Evolutionary conservation across 208 protist genomes (phyloP).

Genomic region (Trypanosoma theileri): DNA sequence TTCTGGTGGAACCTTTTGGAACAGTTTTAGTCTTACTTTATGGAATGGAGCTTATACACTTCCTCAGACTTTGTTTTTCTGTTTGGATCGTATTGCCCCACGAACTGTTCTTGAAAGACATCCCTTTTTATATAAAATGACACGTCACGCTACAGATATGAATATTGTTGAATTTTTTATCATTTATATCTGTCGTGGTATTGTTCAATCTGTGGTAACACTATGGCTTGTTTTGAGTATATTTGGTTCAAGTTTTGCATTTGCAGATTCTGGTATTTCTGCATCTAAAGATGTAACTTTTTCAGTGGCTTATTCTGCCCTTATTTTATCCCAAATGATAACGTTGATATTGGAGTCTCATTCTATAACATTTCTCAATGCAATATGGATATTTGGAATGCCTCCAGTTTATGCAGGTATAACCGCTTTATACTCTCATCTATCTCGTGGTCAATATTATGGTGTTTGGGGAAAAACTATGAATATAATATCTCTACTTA

Average conservation of each 20-base stretch:
- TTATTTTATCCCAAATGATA: conserved; percentile 86
- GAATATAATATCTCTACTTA: conserved; percentile 34
- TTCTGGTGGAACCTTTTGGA: conserved; percentile 90
- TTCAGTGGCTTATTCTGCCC: conserved; percentile 80
- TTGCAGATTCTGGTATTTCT: conserved; percentile 30
- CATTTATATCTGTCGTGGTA: conserved; percentile 64
- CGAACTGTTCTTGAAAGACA: conserved; percentile 68
- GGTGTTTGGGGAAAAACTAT: conserved; percentile 59
- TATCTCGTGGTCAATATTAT: conserved; percentile 51
- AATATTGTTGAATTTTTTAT: conserved; percentile 66
- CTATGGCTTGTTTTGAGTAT: conserved; percentile 52
- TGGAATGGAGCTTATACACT: conserved; percentile 93
- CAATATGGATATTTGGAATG: conserved; percentile 67
- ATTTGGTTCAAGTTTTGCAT: conserved; percentile 45
- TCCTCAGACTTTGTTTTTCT: conserved; percentile 86
- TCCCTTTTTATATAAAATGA: conserved; percentile 78
- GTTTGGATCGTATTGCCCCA: conserved; percentile 84
- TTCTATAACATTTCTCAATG: conserved; percentile 71
- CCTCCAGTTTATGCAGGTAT: conserved; percentile 57
- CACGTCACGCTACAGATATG: conserved; percentile 54
- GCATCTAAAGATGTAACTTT: conserved; percentile 73
- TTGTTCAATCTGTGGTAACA: conserved; percentile 69
- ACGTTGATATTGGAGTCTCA: conserved; percentile 88
- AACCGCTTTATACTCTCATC: conserved; percentile 47
- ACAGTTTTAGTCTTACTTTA: conserved; percentile 82